phyloP scores from a whole-genome alignment of 441 rosid genomes.

The Cnidoscolus chayamansa region DNA sequence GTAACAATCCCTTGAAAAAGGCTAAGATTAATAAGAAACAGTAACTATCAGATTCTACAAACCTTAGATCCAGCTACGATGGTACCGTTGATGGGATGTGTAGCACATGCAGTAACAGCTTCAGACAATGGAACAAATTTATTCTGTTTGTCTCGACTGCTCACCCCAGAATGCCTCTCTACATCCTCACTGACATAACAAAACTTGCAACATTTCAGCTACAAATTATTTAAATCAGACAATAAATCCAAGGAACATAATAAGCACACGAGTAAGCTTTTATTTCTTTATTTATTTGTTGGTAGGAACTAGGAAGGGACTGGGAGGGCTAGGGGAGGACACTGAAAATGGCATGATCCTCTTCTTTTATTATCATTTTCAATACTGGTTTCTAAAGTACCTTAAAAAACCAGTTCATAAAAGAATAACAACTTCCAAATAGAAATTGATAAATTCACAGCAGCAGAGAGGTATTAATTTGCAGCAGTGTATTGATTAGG shows the following conservation, averaged over 20 bases:
- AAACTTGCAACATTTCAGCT: neutral
- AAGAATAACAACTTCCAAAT: neutral
- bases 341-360: neutral
- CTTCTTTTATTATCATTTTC: no score
- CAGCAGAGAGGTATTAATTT: neutral
- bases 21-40: neutral
- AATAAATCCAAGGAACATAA: neutral
- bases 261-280: neutral
- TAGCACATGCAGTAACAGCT: slow-evolving; percentile 60
- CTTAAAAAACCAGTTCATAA: neutral
- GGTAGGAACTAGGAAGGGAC: no score
- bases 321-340: neutral
- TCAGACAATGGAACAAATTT: slow-evolving; percentile 71
- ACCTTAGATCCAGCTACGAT: slow-evolving; percentile 94
- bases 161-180: slow-evolving; percentile 26
- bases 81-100: slow-evolving; percentile 71
- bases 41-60: slow-evolving; percentile 13
- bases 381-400: neutral
- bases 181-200: slow-evolving; percentile 43
- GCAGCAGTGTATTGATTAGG: neutral
- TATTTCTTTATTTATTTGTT: neutral
- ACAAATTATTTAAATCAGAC: neutral
- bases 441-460: neutral
- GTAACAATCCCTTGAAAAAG: neutral
- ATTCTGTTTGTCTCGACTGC: slow-evolving; percentile 41